Conservation (phyloP, 306 rosid genomes). For the Hippophae tibetana region DNA sequence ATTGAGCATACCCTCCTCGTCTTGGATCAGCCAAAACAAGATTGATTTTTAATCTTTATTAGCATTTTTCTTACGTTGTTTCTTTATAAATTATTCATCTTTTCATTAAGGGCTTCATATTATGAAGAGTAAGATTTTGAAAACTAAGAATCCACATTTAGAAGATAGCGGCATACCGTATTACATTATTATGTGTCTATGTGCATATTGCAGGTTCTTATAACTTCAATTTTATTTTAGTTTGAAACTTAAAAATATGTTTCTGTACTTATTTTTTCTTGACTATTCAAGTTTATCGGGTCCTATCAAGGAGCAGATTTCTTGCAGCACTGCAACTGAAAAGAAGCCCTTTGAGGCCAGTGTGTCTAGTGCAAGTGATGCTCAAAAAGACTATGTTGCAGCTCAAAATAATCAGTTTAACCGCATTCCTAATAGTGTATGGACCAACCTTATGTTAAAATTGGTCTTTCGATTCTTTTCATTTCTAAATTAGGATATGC, state of each 20-base stretch:
- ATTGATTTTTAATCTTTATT: too few species aligned
- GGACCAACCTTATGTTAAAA: slow-evolving; percentile 18
- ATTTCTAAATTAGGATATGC: slow-evolving; percentile 27
- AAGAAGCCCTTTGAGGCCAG: slow-evolving; percentile 48
- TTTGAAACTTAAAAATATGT: slow-evolving; percentile 22
- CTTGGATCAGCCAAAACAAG: too few species aligned
- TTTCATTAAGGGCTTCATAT: too few species aligned
- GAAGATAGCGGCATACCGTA: too few species aligned
- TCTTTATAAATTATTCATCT: too few species aligned
- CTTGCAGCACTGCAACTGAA: slow-evolving; percentile 48
- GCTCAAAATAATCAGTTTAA: slow-evolving; percentile 36
- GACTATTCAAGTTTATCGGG: slow-evolving; percentile 99
- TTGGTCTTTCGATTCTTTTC: slow-evolving; percentile 20
- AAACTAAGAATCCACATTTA: too few species aligned
- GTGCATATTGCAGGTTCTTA: slow-evolving; percentile 1
- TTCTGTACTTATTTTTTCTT: slow-evolving; percentile 82
- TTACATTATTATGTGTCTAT: neutral
- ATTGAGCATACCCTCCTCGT: too few species aligned
- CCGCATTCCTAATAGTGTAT: slow-evolving; percentile 43
- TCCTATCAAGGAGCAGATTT: slow-evolving; percentile 79
- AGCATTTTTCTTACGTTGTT: too few species aligned
- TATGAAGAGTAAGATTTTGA: too few species aligned
- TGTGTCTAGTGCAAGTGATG: slow-evolving; percentile 35
- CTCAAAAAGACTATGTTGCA: slow-evolving; percentile 42
- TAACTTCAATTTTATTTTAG: slow-evolving; percentile 16